Evolutionary conservation across 1,139 yeast genomes (phyloP), one percentile per base, ranked within the genome.

Genomic region (Scheffersomyces titani): DNA sequence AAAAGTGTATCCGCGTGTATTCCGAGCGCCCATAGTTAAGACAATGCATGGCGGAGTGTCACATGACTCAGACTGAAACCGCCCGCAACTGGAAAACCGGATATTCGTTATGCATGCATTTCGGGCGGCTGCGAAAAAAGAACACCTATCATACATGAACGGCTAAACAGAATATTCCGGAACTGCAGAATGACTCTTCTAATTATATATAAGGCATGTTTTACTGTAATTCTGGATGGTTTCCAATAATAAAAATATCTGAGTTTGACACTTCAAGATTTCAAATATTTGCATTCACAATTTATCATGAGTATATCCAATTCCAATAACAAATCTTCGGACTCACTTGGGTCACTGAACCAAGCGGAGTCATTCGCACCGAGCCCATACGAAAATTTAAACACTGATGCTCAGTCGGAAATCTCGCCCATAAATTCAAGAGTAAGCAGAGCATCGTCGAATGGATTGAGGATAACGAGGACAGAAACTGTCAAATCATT

Each of bases 401-500:
- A 65, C 53, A 77, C 78, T 55, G 84, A 81, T 65, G 83, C 81
- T 6, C 78, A 74, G 57, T 77, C 83, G 4, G 78, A 72, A 56
- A 55, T 79, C 11, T 76, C 81, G 30, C 24, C 46, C 16, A 36
- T 20, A n/a, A 50, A 50, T 30, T 30, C 52, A n/a, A 50, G 46
- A 50, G 9, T 13, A 18, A 50, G 52, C 19, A n/a, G 18, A 40
- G 47, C 19, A 16, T 30, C 53, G 5, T 48, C 46, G 19, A 22
- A 45, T 6, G 49, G 45, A 3, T 51, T 51, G 19, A 51, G 50
- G 13, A 51, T 74, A 6, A 64, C 74, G 3, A 66, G 71, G 61
- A 88, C 94, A 0, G 97, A 90, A 73, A 90, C 96, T 0, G 85
- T 81, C 19, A 83, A 85, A 65, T 85, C 94, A 0, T 74, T 90